phyloP scores from a whole-genome alignment of 306 rosid genomes.

The Rosa rugosa region DNA sequence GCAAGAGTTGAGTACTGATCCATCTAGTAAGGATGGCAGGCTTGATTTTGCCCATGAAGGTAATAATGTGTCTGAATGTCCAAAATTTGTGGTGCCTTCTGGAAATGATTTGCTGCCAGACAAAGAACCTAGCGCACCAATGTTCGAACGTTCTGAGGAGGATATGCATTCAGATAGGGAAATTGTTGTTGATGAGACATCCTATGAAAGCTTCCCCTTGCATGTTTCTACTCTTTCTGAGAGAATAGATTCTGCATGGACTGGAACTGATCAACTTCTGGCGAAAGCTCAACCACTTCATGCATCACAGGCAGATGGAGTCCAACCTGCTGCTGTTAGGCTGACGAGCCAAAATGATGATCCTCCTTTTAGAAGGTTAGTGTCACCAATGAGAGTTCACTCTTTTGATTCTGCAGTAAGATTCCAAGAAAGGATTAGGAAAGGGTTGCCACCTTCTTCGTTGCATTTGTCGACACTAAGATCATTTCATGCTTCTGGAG shows the following conservation, averaged over 20 bases:
- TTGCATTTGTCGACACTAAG: slow-evolving; percentile 52
- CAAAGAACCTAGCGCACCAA: slow-evolving; percentile 26
- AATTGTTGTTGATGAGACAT: slow-evolving; percentile 19
- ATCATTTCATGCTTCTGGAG: slow-evolving; percentile 94
- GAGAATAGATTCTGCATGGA: slow-evolving; percentile 95
- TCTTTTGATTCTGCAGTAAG: slow-evolving; percentile 89
- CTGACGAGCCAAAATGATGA: slow-evolving; percentile 35
- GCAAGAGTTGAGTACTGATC: slow-evolving; percentile 42
- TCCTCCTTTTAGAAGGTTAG: slow-evolving; percentile 51
- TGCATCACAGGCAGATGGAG: slow-evolving; percentile 33
- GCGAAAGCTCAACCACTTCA: slow-evolving; percentile 34
- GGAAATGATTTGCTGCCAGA: slow-evolving; percentile 35
- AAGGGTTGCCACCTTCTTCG: slow-evolving; percentile 51
- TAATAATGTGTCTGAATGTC: slow-evolving; percentile 34
- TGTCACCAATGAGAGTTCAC: slow-evolving; percentile 63
- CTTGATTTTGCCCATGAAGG: slow-evolving; percentile 34
- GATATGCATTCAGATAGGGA: slow-evolving; percentile 54
- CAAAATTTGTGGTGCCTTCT: slow-evolving; percentile 39
- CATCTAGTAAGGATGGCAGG: slow-evolving; percentile 39
- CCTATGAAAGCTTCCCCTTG: slow-evolving; percentile 33
- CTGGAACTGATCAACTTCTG: slow-evolving; percentile 65
- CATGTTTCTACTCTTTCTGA: slow-evolving; percentile 80
- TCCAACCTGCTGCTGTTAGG: slow-evolving; percentile 34
- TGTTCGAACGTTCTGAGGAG: slow-evolving; percentile 37
- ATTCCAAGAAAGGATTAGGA: slow-evolving; percentile 58